A percentile compares a stretch with the other conserved stretches of the same genome.
These are phyloP conservation scores for Geotrichum bryndzae DNA, from an alignment of 1,139 yeast genomes.

Conservation along the genomic window DNA sequence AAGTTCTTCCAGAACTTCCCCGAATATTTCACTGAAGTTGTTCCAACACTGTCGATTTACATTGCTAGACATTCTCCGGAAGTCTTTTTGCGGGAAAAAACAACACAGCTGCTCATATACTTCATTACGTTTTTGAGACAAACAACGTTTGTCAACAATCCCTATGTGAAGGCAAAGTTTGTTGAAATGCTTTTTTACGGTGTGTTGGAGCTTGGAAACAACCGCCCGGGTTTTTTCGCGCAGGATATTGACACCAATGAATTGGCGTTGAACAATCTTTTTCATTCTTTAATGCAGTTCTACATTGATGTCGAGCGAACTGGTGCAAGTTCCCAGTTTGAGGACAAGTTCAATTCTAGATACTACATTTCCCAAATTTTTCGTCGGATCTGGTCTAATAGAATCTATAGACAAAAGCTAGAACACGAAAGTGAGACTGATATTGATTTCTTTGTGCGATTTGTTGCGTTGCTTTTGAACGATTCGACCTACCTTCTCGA, in stretches of 20 bases:
- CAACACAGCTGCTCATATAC: conserved; percentile 53
- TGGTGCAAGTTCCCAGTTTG: conserved; percentile 91
- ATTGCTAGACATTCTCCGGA: conserved; percentile 48
- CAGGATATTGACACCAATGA: conserved; percentile 58
- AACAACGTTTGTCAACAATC: conserved; percentile 82
- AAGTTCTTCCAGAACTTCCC: conserved; percentile 75
- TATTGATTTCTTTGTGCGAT: conserved; percentile 68
- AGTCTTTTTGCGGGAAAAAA: conserved; percentile 23
- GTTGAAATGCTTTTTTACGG: conserved; percentile 80
- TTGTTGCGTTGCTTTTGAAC: conserved; percentile 89
- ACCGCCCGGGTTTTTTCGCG: conserved; percentile 60
- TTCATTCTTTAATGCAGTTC: conserved; percentile 79
- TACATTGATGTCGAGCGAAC: conserved; percentile 95
- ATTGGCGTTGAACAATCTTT: conserved; percentile 56
- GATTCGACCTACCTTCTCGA: conserved; percentile 89
- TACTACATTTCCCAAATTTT: conserved; percentile 79
- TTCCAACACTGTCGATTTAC: conserved; percentile 48
- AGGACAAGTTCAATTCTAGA: conserved; percentile 89
- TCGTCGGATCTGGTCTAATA: conserved; percentile 76
- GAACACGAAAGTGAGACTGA: conserved; percentile 48
- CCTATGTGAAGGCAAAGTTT: conserved; percentile 81
- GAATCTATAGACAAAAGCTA: conserved; percentile 61
- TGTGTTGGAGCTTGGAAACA: conserved; percentile 44
- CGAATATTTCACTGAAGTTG: conserved; percentile 78
- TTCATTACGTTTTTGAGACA: conserved; percentile 71